Conservation (phyloP, 1,139 yeast species). For the Geotrichum histeridarum region DNA sequence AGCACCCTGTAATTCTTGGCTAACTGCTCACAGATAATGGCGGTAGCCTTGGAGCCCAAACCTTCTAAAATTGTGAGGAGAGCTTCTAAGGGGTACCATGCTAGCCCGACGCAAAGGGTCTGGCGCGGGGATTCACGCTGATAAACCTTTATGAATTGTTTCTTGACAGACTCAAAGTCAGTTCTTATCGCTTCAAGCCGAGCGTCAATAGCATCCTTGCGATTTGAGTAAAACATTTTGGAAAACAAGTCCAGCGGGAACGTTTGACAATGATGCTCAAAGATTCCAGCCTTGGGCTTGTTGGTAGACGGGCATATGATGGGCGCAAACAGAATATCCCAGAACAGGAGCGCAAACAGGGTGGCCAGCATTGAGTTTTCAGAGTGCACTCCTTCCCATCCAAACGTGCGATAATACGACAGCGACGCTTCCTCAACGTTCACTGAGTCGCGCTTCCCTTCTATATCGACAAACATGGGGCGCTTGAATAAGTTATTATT, state of each 20-base stretch:
- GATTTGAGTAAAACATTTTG: conserved; percentile 24
- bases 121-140: conserved; percentile 20
- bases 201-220: conserved; percentile 23
- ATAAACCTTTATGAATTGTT: conserved; percentile 15
- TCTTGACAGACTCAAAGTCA: conserved; percentile 12
- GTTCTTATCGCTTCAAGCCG: conserved; percentile 21
- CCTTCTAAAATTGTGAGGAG: conserved; percentile 31
- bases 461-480: conserved; percentile 16
- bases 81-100: conserved; percentile 33
- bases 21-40: conserved; percentile 30
- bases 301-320: conserved; percentile 9
- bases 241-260: conserved; percentile 34
- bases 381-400: conserved; percentile 38
- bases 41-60: conserved; percentile 28
- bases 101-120: conserved; percentile 32
- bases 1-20: conserved; percentile 32
- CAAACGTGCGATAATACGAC: conserved; percentile 29
- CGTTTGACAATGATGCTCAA: conserved; percentile 36
- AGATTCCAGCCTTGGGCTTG: conserved; percentile 18
- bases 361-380: conserved; percentile 37
- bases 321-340: conserved; percentile 31
- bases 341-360: conserved; percentile 32
- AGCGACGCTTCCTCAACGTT: conserved; percentile 37
- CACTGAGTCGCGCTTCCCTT: conserved; percentile 18
- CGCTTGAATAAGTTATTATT: conserved; percentile 6